phyloP scores from a whole-genome alignment of 2,329 filamentous ascomycete genomes.

The Didymella sp. region DNA sequence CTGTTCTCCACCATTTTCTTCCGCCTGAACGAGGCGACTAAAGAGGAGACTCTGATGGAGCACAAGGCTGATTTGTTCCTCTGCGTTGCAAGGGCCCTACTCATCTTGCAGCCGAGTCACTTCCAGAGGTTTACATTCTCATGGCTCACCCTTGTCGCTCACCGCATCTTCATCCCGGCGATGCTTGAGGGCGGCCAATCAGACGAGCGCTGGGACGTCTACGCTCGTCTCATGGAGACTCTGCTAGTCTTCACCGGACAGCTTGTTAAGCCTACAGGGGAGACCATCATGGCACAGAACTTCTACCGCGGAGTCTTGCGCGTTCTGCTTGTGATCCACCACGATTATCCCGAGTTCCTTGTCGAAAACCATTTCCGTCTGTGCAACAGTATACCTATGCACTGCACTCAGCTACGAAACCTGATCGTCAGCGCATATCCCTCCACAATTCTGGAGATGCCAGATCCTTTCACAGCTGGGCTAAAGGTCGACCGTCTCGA shows the following conservation, averaged over 20 bases:
- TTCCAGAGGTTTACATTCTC: constrained; percentile 84
- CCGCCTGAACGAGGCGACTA: constrained; percentile 70
- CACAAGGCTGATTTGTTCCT: constrained; percentile 75
- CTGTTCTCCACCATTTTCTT: constrained; percentile 84
- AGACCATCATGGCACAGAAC: constrained; percentile 75
- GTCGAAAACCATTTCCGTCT: constrained; percentile 85
- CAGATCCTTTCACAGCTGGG: constrained; percentile 74
- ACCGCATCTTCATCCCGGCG: constrained; percentile 82
- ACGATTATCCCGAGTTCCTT: constrained; percentile 94
- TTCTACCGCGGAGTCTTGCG: constrained; percentile 85
- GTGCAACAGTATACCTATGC: constrained; percentile 79
- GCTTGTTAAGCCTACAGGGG: constrained; percentile 75
- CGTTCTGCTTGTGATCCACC: constrained; percentile 82
- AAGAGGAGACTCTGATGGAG: constrained; percentile 47
- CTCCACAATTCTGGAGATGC: constrained; percentile 71
- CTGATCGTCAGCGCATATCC: constrained; percentile 84
- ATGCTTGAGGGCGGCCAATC: constrained; percentile 70
- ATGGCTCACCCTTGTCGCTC: constrained; percentile 83
- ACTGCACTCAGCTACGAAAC: constrained; percentile 88
- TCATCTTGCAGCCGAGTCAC: constrained; percentile 75
- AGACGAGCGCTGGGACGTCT: constrained; percentile 73
- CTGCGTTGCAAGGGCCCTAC: constrained; percentile 73
- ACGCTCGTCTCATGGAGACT: constrained; percentile 74
- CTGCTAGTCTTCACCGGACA: constrained; percentile 78
- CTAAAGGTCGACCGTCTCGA: constrained; percentile 79